Percentiles rank a stretch among this genome's conserved stretches.
Conservation (phyloP, 2,329 filamentous ascomycete genomes). For the Endothia cerciana region DNA sequence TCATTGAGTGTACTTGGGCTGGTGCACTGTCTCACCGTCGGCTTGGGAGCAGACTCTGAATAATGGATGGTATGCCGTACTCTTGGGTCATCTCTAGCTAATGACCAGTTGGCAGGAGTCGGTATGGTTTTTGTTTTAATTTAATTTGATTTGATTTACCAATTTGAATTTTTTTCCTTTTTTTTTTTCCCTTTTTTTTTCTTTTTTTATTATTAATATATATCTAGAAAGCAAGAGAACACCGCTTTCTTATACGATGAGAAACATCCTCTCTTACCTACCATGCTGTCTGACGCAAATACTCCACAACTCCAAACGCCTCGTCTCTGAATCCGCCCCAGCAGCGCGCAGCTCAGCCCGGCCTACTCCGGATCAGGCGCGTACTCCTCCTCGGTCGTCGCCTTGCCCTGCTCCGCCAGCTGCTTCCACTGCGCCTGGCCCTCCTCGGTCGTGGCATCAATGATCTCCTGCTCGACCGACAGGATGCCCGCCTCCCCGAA, state of each 20-base stretch:
- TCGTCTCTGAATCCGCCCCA: no score
- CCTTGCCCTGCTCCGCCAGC: conserved; percentile 54
- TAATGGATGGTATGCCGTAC: not conserved
- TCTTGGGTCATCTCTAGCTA: not conserved
- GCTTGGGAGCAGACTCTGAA: not conserved
- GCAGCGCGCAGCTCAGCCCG: not conserved
- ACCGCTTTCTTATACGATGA: not conserved
- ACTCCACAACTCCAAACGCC: not conserved
- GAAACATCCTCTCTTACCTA: not conserved
- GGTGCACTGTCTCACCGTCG: not conserved
- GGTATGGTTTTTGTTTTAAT: no score
- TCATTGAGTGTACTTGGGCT: not conserved
- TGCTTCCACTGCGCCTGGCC: conserved; percentile 78
- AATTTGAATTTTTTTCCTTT: no score
- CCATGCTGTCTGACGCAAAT: not conserved
- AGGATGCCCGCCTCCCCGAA: conserved; percentile 83
- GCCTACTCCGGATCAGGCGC: conserved; percentile 30
- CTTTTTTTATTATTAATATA: no score
- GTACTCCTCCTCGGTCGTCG: conserved; percentile 28
- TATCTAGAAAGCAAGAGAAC: not conserved
- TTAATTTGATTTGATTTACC: no score
- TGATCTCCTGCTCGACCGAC: conserved; percentile 89
- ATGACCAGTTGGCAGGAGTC: not conserved
- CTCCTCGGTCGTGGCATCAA: conserved; percentile 91
- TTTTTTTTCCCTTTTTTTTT: no score